Percentiles rank a stretch among this genome's conserved stretches.
Conservation (phyloP, 768 basidiomycete genomes). For the Daedalea quercina region DNA sequence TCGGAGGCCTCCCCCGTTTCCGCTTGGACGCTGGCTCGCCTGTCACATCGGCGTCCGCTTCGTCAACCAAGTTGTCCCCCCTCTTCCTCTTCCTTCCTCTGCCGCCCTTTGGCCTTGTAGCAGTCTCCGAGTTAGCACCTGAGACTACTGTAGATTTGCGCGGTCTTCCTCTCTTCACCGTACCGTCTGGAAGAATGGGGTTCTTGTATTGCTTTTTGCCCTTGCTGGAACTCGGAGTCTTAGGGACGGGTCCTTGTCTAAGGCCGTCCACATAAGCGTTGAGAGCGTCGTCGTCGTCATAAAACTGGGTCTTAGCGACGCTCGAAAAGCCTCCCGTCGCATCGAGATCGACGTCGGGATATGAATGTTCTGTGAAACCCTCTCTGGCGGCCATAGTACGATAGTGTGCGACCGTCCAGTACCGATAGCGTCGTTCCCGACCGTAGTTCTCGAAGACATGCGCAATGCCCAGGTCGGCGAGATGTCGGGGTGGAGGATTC, state of each 20-base stretch:
- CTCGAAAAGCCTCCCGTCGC: constrained; percentile 49
- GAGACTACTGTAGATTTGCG: constrained; percentile 29
- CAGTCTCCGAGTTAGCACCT: constrained; percentile 10
- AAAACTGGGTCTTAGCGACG: constrained; percentile 47
- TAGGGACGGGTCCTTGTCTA: constrained; percentile 1
- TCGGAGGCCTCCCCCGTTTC: constrained; percentile 27
- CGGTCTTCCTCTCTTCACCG: constrained; percentile 54
- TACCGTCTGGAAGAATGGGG: constrained; percentile 42
- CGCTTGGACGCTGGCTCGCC: constrained; percentile 12
- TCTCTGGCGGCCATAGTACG: constrained; percentile 55
- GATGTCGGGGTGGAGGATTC: constrained; percentile 58
- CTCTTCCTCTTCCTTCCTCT: constrained; percentile 27
- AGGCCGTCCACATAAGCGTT: constrained; percentile 39
- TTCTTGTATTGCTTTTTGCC: constrained; percentile 31
- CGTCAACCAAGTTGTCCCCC: constrained; percentile 19
- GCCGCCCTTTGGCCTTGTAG: constrained; percentile 12
- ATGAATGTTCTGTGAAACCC: constrained; percentile 49
- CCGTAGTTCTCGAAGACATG: constrained; percentile 77
- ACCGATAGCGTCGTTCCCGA: constrained; percentile 81
- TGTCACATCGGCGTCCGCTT: not conserved
- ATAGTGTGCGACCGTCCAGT: constrained; percentile 72
- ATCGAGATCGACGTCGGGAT: constrained; percentile 39
- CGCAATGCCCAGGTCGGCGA: constrained; percentile 63
- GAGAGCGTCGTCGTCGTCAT: constrained; percentile 36
- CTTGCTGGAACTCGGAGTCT: constrained; percentile 4